Evolutionary conservation across 2,329 filamentous ascomycete species (phyloP).

Genomic region (Atkinsonella hypoxylon): DNA sequence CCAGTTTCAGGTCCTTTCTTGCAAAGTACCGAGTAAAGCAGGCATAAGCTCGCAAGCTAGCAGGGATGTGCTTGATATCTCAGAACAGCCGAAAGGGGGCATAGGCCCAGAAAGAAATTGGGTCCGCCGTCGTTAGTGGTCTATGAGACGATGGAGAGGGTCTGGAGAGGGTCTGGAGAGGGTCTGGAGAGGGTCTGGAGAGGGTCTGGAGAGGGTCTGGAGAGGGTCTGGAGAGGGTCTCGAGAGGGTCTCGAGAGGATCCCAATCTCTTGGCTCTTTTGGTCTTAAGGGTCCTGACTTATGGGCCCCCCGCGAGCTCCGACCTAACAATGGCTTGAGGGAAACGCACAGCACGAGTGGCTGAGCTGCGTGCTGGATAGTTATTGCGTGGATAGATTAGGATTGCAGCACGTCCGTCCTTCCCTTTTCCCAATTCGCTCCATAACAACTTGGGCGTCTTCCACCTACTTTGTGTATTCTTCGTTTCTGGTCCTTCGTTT

Average conservation of each 20-base stretch:
- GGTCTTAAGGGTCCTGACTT: neutral
- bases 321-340: neutral
- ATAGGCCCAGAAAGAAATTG: neutral
- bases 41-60: neutral
- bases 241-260: neutral
- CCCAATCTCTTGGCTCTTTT: neutral
- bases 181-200: neutral
- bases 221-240: too few relatives aligned
- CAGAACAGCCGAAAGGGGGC: neutral
- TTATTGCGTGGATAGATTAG: neutral
- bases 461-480: neutral
- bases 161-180: neutral
- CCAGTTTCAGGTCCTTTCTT: too few relatives aligned
- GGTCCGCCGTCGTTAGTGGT: neutral
- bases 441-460: neutral
- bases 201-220: neutral
- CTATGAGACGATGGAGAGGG: neutral
- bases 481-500: neutral
- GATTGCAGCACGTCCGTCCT: neutral
- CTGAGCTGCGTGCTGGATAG: neutral
- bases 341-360: neutral
- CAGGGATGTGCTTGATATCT: neutral
- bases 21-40: neutral
- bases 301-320: too few relatives aligned
- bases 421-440: neutral